Evolutionary conservation across 495 filamentous ascomycete genomes (phyloP), one percentile per base, ranked within the genome.

Genomic region (Penicillium bialowiezense): DNA sequence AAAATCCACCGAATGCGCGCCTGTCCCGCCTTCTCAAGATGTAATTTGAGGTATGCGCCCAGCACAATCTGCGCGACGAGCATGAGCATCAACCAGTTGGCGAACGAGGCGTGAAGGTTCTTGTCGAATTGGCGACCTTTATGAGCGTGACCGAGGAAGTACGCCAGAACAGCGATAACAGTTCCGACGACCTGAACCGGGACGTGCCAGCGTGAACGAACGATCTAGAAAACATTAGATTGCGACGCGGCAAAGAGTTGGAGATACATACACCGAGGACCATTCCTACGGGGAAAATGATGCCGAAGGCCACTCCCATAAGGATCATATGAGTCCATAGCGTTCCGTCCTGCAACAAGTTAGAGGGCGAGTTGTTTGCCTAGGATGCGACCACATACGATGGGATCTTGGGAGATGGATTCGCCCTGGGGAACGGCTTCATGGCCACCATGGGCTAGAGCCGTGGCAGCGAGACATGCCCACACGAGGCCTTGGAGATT

Each of bases 271-370:
- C 87, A 28, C 93, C 92, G 9, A 97, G 74, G 28, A 98, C 92
- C 92, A 98, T 97, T 38, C 95, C 93, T 17, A 89, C 73, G 7
- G 93, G 93, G 58, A 97, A 97, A 33, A 97, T 78, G 39, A 97
- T 69, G 44, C 93, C 93, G 77, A 95, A 97, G 20, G 90, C 77
- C 21, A 89, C 55, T 50, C 84, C 85, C 79, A 96, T 91, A n/a
- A 95, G 62, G 47, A 95, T 77, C 58, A 98, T 97, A 67, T 98
- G 93, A 23, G 85, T 72, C 93, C 92, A 98, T 84, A 98, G 65
- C 59, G 80, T 93, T 41, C 82, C 74, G 57, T 96, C 90, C 86
- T 91, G 29, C 3, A 10, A 23, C 15, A 17, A 37, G 28, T 45
- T 41, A 37, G 19, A 18, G 8, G 29, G 29, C 12, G 12, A 32